Base-by-base conservation (phyloP, 345 rosid genomes). In the Citrus glauca region DNA sequence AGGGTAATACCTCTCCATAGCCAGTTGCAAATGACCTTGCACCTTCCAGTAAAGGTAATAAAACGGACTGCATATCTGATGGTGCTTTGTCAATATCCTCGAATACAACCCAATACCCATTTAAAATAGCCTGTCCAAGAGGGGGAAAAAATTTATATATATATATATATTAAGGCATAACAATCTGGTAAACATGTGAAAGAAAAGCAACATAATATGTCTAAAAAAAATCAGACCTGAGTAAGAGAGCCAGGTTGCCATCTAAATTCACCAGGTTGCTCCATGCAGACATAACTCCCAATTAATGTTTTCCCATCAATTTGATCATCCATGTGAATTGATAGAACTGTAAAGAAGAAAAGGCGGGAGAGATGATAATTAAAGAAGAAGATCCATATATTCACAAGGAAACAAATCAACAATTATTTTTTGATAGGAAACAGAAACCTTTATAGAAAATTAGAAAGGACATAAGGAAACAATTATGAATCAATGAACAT, bases 191-290 rank as follows among this genome's bases (percentile, higher is more conserved):
- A 48, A 40, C 60, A 63, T 24, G 28, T 17, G 9, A 66, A 69
- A 73, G 71, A 66, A 83, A 74, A 56, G 69, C 69, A 48, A 84
- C 37, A 64, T 45, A 20, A 27, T 57, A 24, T 66, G 57, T 66
- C 37, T 73, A 6, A 61, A 48, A 64, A 61, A 60, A 79, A 73
- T 83, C 81, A 88, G 79, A 95, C 99, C 97, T 96, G 99, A 40
- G 93, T 89, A 79, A 94, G 95, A 22, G 97, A 90, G 40, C 99
- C 99, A 78, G 93, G 97, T 78, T 93, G 99, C 99, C 99, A 96
- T 85, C 83, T 91, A 86, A 96, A 94, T 86, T 93, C 97, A 72
- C 98, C 99, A 76, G 98, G 98, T 90, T 90, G 90, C 81, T 96
- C 98, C 69, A 95, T 85, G 85, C 96, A 96, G 68, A 92, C 98